A percentile compares a stretch with the other conserved stretches of the same genome.
These are phyloP conservation scores for Santalum album DNA, from an alignment of 164 flowering plant species.

Conservation along the genomic window DNA sequence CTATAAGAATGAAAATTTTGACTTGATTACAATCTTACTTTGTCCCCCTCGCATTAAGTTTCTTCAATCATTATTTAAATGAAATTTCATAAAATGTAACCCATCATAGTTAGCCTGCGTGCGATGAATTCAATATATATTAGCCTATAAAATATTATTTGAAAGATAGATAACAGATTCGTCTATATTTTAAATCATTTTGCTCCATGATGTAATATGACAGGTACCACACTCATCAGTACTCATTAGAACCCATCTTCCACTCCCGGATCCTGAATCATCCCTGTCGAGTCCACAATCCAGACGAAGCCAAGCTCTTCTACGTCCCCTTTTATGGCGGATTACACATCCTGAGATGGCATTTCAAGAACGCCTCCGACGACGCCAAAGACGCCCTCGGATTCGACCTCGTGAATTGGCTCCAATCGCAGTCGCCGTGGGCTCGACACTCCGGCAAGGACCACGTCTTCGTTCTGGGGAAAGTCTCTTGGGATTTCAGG, in stretches of 20 bases:
- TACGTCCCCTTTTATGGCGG: slow-evolving; percentile 83
- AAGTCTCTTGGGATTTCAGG: slow-evolving; percentile 80
- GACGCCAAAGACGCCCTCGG: slow-evolving; percentile 46
- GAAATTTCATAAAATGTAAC: no score
- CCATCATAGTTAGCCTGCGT: no score
- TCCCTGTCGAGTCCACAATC: slow-evolving; percentile 56
- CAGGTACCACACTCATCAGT: slow-evolving; percentile 65
- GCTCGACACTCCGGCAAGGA: slow-evolving; percentile 43
- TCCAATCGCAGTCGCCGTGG: slow-evolving; percentile 40
- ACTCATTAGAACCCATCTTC: slow-evolving; percentile 61
- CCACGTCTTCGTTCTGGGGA: slow-evolving; percentile 73
- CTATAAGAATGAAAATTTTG: no score
- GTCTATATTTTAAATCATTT: no score
- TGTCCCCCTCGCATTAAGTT: no score
- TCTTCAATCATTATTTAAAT: no score
- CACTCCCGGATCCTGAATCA: slow-evolving; percentile 55
- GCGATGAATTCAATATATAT: no score
- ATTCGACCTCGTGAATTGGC: slow-evolving; percentile 57
- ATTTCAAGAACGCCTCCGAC: slow-evolving; percentile 46
- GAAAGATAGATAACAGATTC: no score
- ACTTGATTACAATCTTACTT: no score
- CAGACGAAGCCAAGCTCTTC: slow-evolving; percentile 53
- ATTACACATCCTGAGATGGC: slow-evolving; percentile 58
- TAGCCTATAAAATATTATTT: no score
- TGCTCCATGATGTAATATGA: no score